A percentile compares a stretch with the other conserved stretches of the same genome.
Conservation (phyloP, 2,329 filamentous ascomycete genomes). For the Lecanicillium sp. region DNA sequence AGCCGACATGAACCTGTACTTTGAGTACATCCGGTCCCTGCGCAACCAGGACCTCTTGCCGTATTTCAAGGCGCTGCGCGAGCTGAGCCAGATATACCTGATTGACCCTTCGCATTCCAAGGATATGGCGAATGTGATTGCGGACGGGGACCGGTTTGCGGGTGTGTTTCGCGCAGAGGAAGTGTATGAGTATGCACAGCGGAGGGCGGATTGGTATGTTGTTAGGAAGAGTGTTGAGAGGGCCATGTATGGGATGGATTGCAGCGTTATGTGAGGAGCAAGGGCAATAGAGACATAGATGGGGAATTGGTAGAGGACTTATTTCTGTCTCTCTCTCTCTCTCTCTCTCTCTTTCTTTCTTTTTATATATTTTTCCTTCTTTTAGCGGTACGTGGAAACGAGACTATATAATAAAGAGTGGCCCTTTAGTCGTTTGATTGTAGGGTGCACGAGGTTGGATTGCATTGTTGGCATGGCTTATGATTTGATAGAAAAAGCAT, state of each 20-base stretch:
- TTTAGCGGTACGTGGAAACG: too few relatives aligned
- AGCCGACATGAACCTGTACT: constrained; percentile 93
- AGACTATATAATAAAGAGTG: too few relatives aligned
- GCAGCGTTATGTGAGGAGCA: constrained; percentile 73
- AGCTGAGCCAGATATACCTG: constrained; percentile 91
- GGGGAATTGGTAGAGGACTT: too few relatives aligned
- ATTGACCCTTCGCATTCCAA: constrained; percentile 80
- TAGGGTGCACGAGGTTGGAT: too few relatives aligned
- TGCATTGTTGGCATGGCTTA: too few relatives aligned
- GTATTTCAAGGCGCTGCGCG: constrained; percentile 86
- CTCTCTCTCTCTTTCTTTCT: too few relatives aligned
- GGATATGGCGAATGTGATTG: constrained; percentile 91
- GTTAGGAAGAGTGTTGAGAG: constrained; percentile 84
- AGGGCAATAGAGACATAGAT: too few relatives aligned
- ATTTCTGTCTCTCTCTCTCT: too few relatives aligned
- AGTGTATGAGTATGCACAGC: constrained; percentile 93
- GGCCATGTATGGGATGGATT: constrained; percentile 95
- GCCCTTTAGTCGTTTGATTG: too few relatives aligned
- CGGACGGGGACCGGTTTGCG: constrained; percentile 80
- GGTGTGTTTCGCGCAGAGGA: constrained; percentile 94
- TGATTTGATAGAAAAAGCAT: too few relatives aligned
- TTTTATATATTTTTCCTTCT: too few relatives aligned
- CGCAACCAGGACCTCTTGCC: constrained; percentile 75
- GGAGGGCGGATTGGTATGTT: constrained; percentile 89
- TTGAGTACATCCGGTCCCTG: constrained; percentile 72